Conservation (phyloP, 148 eudicot species). For the Cornus suecica region DNA sequence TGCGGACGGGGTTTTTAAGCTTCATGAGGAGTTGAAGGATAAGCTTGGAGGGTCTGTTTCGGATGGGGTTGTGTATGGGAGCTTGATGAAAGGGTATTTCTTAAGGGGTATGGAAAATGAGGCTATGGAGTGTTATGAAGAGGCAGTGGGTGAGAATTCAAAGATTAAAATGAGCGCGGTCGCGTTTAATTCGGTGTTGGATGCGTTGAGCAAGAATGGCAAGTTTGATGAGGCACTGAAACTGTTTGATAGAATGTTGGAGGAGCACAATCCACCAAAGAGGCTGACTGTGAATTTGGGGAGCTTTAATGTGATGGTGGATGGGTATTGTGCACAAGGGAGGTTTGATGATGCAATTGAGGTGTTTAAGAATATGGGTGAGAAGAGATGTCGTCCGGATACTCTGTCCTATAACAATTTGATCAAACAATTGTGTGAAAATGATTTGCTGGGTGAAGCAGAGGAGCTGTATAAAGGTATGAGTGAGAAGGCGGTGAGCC, state of each 20-base stretch:
- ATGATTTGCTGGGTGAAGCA: slow-evolving; percentile 59
- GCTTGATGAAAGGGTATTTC: slow-evolving; percentile 77
- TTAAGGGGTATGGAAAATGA: slow-evolving; percentile 71
- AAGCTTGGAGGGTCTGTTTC: slow-evolving; percentile 55
- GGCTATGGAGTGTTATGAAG: slow-evolving; percentile 64
- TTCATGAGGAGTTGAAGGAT: slow-evolving; percentile 76
- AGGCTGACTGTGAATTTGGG: slow-evolving; percentile 69
- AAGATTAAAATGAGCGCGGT: slow-evolving; percentile 65
- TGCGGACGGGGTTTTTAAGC: slow-evolving; percentile 54
- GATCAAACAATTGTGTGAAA: slow-evolving; percentile 69
- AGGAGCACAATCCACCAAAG: slow-evolving; percentile 68
- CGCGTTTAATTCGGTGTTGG: slow-evolving; percentile 66
- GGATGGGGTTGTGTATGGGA: slow-evolving; percentile 72
- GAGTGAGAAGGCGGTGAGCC: slow-evolving; percentile 67
- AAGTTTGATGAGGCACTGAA: slow-evolving; percentile 71
- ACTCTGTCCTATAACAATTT: slow-evolving; percentile 73
- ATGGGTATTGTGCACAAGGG: slow-evolving; percentile 69
- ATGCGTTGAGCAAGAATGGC: slow-evolving; percentile 74
- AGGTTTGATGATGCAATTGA: slow-evolving; percentile 68
- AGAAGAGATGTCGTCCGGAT: slow-evolving; percentile 77
- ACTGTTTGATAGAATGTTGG: slow-evolving; percentile 72
- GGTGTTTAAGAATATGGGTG: slow-evolving; percentile 77
- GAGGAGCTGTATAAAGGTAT: slow-evolving; percentile 77
- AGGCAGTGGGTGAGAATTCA: slow-evolving; percentile 45
- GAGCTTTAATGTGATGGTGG: slow-evolving; percentile 81